A percentile compares a stretch with the other conserved stretches of the same genome.
phyloP scores from a whole-genome alignment of 2,329 filamentous ascomycete genomes.

The Thermoascus crustaceus region DNA sequence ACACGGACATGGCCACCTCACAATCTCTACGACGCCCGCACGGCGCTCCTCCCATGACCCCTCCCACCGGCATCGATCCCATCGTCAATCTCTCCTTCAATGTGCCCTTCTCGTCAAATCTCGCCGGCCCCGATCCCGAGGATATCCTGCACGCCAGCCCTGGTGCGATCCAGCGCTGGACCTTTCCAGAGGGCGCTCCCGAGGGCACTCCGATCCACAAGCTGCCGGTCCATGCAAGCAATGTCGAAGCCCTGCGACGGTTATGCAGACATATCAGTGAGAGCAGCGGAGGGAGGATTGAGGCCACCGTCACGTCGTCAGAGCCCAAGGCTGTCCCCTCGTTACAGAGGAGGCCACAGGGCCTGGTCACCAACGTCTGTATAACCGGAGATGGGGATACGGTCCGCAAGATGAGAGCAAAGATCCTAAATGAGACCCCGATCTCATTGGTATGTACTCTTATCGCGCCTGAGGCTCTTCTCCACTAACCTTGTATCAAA shows the following conservation, averaged over 20 bases:
- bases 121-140: constrained; percentile 85
- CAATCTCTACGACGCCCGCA: constrained; percentile 50
- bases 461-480: constrained; percentile 11
- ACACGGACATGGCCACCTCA: constrained; percentile 46
- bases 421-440: constrained; percentile 83
- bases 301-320: constrained; percentile 76
- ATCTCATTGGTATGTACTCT: constrained; percentile 69
- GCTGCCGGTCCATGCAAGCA: constrained; percentile 83
- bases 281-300: constrained; percentile 58
- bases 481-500: constrained; percentile 35
- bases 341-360: constrained; percentile 42
- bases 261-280: constrained; percentile 77
- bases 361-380: constrained; percentile 76
- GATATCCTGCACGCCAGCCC: constrained; percentile 89
- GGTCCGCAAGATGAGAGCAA: constrained; percentile 82
- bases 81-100: constrained; percentile 94
- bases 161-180: constrained; percentile 85
- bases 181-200: constrained; percentile 76
- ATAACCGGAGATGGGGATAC: constrained; percentile 80
- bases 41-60: constrained; percentile 45
- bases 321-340: constrained; percentile 60
- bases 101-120: constrained; percentile 86
- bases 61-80: constrained; percentile 63
- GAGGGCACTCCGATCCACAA: constrained; percentile 80
- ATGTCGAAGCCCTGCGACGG: constrained; percentile 68